Percentiles rank a stretch among this genome's conserved stretches.
Evolutionary conservation across 192 early-diverging fungal genomes (phyloP).

Genomic region (Coemansia sp.): DNA sequence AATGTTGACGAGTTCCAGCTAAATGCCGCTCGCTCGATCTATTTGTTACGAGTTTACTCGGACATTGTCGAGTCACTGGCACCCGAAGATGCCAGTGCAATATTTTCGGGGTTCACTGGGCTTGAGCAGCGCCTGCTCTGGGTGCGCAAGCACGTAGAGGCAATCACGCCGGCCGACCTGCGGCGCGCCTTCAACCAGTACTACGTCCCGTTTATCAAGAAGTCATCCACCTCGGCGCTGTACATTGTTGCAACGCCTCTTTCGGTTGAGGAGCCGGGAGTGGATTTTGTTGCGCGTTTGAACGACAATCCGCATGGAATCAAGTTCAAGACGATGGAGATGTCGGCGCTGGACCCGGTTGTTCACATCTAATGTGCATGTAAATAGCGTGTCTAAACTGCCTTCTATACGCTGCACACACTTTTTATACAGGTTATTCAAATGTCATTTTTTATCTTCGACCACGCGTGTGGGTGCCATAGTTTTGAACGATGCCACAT

Average conservation of each 20-base stretch:
- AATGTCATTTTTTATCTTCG: neutral
- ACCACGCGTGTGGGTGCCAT: neutral
- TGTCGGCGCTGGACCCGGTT: conserved; percentile 29
- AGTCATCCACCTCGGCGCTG: conserved; percentile 9
- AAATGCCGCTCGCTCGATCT: conserved; percentile 31
- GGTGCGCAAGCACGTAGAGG: conserved; percentile 35
- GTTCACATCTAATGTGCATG: conserved; percentile 5
- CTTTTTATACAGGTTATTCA: neutral
- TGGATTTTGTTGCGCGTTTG: conserved; percentile 11
- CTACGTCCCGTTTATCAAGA: conserved; percentile 28
- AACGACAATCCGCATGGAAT: conserved; percentile 33
- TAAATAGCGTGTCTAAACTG: conserved; percentile 1
- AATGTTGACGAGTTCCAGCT: conserved; percentile 40
- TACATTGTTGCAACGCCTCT: conserved; percentile 40
- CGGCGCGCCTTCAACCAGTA: conserved; percentile 26
- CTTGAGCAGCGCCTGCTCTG: conserved; percentile 37
- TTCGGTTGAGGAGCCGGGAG: conserved; percentile 4
- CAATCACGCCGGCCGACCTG: conserved; percentile 23
- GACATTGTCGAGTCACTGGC: conserved; percentile 12
- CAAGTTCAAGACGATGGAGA: conserved; percentile 16
- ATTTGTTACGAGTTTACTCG: conserved; percentile 18
- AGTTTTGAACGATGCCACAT: neutral
- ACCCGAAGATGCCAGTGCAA: conserved; percentile 23
- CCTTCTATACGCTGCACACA: neutral
- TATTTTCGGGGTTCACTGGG: conserved; percentile 27